Evolutionary conservation across 2,329 filamentous ascomycete species (phyloP).

Genomic region (Thielaviopsis euricoi): DNA sequence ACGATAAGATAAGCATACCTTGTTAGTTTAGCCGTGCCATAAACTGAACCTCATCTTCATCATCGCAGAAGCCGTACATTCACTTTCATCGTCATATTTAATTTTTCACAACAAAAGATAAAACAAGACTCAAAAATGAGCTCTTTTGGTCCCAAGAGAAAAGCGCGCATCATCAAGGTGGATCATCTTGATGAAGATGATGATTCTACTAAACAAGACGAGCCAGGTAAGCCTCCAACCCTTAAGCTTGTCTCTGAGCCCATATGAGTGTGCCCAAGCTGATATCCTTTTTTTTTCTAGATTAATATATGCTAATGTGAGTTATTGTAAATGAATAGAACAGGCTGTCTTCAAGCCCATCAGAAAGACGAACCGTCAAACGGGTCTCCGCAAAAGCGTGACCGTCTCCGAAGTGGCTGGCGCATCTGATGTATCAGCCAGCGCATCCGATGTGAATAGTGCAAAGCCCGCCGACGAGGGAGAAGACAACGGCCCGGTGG

Average conservation of each 20-base stretch:
- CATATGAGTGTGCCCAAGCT: not conserved
- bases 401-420: slow-evolving; percentile 24
- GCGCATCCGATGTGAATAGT: slow-evolving; percentile 13
- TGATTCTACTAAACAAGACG: slow-evolving; percentile 1
- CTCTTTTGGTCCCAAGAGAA: slow-evolving; percentile 41
- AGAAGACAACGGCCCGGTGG: slow-evolving; percentile 29
- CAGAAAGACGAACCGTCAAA: slow-evolving; percentile 40
- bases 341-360: slow-evolving; percentile 22
- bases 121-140: slow-evolving; percentile 24
- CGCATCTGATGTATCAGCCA: slow-evolving; percentile 10
- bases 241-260: not conserved
- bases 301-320: slow-evolving; percentile 1
- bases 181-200: slow-evolving; percentile 34
- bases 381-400: slow-evolving; percentile 39
- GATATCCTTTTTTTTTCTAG: slow-evolving; percentile 1
- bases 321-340: not conserved
- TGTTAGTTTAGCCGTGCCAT: not conserved
- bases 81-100: not conserved
- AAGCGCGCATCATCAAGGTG: slow-evolving; percentile 61
- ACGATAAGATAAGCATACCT: slow-evolving; percentile 26
- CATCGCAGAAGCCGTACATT: not conserved
- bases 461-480: slow-evolving; percentile 23
- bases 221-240: slow-evolving; percentile 4
- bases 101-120: too few species aligned
- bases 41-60: not conserved